Evolutionary conservation across 208 protist genomes (phyloP), one percentile per base, ranked within the genome.

Genomic region (Trypanosomatidae sp.): DNA sequence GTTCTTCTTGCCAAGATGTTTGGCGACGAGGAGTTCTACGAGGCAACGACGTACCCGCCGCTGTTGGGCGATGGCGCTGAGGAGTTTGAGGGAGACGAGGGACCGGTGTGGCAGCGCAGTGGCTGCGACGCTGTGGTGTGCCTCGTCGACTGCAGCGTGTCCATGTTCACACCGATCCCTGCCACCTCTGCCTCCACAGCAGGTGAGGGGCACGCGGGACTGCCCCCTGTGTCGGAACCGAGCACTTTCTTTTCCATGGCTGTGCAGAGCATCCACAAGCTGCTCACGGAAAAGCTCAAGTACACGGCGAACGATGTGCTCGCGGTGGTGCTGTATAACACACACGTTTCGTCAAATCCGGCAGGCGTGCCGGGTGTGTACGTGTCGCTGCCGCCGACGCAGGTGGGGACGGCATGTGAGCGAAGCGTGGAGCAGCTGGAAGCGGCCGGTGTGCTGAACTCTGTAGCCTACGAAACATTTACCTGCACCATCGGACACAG

Each of bases 251-350:
- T 59, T 55, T 53, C 58, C 13, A 72, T 75, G 62, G 80, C 89
- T 52, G 71, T 91, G 68, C 77, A 80, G 49, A 83, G 79, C 65
- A 79, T 93, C 33, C 69, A 82, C 25, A 56, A 66, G 3, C 67
- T 97, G 28, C 88, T 89, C 62, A 71, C 84, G 43, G 87, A 91
- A 25, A 97, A 93, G 71, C 66, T 91, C 0, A 74, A 92, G 25
- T 75, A 58, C 12, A 77, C 74, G 36, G 76, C 79, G 44, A 73
- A 77, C 10, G 90, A 97, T 58, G n/a, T 91, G 22, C 55, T 94
- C 25, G 87, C 80, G 4, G 68, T 97, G 19, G 80, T 89, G 53
- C 79, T 97, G 33, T 97, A 92, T 82, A 90, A 92, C 71, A 93
- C 90, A 43, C 77, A 58, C 1, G n/a, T 64, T 39, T 46, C 47